Evolutionary conservation across 805 yeast genomes (phyloP), one percentile per base, ranked within the genome.

Genomic region (Yarrowia phangngaensis): DNA sequence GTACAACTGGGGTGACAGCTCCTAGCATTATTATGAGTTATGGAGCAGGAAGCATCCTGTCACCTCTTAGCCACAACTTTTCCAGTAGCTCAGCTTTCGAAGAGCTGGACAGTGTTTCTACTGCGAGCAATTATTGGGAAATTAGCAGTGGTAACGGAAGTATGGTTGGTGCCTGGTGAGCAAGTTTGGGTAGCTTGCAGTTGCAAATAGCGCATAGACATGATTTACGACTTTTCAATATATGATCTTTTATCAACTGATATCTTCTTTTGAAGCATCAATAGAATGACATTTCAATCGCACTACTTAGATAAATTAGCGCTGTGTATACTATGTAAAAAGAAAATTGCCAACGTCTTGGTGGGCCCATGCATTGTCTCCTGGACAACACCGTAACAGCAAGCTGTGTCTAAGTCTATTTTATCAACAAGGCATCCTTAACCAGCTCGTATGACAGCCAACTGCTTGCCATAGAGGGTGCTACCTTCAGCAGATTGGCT

Each of bases 381-480:
- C n/a, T n/a, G n/a, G n/a, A n/a, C n/a, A n/a, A n/a, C n/a, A n/a
- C 17, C 23, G 20, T 27, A 20, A 23, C 14, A 20, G 27, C 47
- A 20, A 20, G 47, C 47, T 26, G n/a, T 34, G 29, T 34, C 20
- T 35, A 26, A 9, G 28, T 35, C 41, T 41, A 41, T 17, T 41
- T 41, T 11, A 41, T 41, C 22, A 34, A 15, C 26, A 55, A 22
- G 31, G 53, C 54, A 51, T 67, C 82, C 58, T 79, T 77, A 15
- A 86, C 70, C 17, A 78, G 63, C 61, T 90, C 97, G 67, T 84
- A 90, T 45, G 86, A 79, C 57, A 88, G 70, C 95, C 97, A 90
- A 53, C 90, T 86, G 13, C 89, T 87, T 4, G 97, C 97, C 89
- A 92, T 90, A 11, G 92, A 80, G 0, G 97, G 97, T 36, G 87